Evolutionary conservation across 1,284 basidiomycete genomes (phyloP).

Genomic region (Earliella scabrosa): DNA sequence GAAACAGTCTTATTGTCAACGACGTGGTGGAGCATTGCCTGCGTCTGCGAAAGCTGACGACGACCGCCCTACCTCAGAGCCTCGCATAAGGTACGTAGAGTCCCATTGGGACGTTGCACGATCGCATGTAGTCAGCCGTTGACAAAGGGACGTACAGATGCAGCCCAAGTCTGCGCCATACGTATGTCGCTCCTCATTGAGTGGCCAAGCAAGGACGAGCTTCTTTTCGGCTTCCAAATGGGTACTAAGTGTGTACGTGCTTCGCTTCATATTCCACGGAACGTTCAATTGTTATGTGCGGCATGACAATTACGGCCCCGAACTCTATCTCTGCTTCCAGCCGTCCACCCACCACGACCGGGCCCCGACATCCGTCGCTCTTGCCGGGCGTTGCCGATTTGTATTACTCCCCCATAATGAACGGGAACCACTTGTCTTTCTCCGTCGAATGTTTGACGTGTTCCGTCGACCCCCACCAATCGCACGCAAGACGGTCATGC

Average conservation of each 20-base stretch:
- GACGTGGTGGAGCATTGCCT: too few relatives aligned
- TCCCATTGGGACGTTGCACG: background rate
- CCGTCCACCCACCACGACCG: conserved; percentile 2
- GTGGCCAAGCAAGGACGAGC: background rate
- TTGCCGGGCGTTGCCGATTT: conserved; percentile 3
- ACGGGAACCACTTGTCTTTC: conserved; percentile 8
- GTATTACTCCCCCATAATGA: conserved; percentile 17
- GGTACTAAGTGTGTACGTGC: background rate
- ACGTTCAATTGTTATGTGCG: background rate
- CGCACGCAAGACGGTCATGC: conserved; percentile 7
- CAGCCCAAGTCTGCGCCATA: background rate
- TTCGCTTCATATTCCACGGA: conserved; percentile 1
- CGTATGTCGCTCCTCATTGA: too few relatives aligned
- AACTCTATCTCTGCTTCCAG: too few relatives aligned
- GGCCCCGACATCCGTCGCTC: conserved; percentile 1
- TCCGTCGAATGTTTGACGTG: conserved; percentile 13
- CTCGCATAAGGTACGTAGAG: too few relatives aligned
- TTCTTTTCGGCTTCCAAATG: conserved; percentile 1
- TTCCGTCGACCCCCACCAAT: conserved; percentile 16
- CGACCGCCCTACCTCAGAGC: too few relatives aligned
- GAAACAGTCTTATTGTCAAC: too few relatives aligned
- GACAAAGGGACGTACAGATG: background rate
- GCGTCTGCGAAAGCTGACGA: too few relatives aligned
- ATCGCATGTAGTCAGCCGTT: background rate
- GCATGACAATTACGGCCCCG: conserved; percentile 3